Evolutionary conservation across 441 rosid genomes (phyloP), one percentile per base, ranked within the genome.

Genomic region (Lepidium campestre): DNA sequence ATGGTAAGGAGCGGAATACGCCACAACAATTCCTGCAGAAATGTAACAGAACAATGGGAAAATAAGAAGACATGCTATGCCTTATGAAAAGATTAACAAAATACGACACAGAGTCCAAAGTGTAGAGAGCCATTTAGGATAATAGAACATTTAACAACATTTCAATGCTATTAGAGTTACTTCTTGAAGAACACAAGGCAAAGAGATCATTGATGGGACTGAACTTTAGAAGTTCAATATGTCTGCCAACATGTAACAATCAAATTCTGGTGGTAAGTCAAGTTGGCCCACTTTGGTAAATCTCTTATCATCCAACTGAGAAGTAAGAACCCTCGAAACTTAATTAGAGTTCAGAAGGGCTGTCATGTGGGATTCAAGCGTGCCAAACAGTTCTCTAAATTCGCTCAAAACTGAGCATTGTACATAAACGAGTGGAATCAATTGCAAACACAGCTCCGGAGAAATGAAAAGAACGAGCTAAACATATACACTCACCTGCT

Each of bases 1-100:
- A 66, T 93, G 82, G 70, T 75, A 72, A 60, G 96, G 93, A 76
- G 90, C 95, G 57, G 89, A 77, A 70, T 82, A 90, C 64, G 96
- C 84, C 44, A 90, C 90, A 44, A 72, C 23, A 14, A 92, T 78
- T 31, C 98, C 96, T 92, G 81, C 75, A 79, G 13, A 48, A 65
- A 46, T 40, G 62, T 53, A 47, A 45, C 52, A 35, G 27, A 36
- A 42, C 34, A 35, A 29, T 15, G 46, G 57, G 45, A 31, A n/a
- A 25, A 20, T 54, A 41, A 68, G 64, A 60, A 32, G 32, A 45
- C 34, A 47, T 18, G 45, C 39, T 59, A 37, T 7, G 31, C 22
- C 52, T 40, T 6, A 57, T 9, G 32, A 13, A 48, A 70, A 45
- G 42, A 74, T 60, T 25, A 59, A 46, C 59, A 40, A 62, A 62